These are phyloP conservation scores for Talaromyces borbonicus DNA, from an alignment of 495 filamentous ascomycete species.

Conservation along the genomic window DNA sequence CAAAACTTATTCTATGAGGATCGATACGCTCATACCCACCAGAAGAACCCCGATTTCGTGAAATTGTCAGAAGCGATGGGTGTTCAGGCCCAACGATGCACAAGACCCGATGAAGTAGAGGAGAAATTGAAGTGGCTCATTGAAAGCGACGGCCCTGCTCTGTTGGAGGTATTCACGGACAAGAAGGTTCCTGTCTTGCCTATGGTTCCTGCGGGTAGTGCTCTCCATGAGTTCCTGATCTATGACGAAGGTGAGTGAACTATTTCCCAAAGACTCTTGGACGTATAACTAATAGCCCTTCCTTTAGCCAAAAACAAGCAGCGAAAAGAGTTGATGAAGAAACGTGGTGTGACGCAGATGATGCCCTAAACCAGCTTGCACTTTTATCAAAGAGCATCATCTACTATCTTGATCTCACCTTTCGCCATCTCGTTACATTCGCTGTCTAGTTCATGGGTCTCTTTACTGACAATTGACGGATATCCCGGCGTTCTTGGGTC, in stretches of 20 bases:
- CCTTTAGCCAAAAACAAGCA: constrained; percentile 61
- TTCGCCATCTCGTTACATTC: constrained; percentile 1
- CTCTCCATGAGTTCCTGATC: constrained; percentile 84
- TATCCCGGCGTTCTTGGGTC: constrained; percentile 9
- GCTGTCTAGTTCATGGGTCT: neutral
- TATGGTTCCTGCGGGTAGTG: constrained; percentile 86
- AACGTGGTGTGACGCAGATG: constrained; percentile 42
- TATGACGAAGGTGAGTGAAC: constrained; percentile 64
- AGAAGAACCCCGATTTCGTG: constrained; percentile 80
- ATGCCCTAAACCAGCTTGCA: neutral
- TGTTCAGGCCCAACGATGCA: constrained; percentile 54
- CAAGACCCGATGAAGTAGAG: constrained; percentile 60
- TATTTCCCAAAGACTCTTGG: neutral
- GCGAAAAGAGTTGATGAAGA: constrained; percentile 59
- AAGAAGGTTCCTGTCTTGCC: constrained; percentile 98
- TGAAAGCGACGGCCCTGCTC: constrained; percentile 65
- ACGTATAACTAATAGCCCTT: constrained; percentile 19
- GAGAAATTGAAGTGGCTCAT: constrained; percentile 83
- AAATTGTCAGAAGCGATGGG: constrained; percentile 81
- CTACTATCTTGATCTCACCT: neutral
- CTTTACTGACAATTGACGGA: constrained; percentile 4
- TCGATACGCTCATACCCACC: constrained; percentile 84
- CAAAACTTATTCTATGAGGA: constrained; percentile 90
- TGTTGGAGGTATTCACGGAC: constrained; percentile 51
- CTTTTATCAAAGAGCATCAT: neutral